phyloP scores from a whole-genome alignment of 2,329 filamentous ascomycete species.

The Hyphodiscus sp. region DNA sequence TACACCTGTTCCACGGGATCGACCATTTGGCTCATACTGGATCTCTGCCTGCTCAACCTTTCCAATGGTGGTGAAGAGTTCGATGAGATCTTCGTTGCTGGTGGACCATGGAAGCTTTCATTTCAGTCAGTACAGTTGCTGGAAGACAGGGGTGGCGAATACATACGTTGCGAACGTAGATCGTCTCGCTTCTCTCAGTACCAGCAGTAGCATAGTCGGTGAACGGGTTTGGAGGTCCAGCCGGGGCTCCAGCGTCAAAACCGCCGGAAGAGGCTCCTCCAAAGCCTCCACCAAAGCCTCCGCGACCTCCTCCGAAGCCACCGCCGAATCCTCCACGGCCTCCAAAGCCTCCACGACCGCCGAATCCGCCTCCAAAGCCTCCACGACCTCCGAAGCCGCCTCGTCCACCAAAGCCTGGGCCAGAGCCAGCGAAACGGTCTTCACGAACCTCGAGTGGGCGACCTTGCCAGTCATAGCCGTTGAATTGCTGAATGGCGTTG shows the following conservation, averaged over 20 bases:
- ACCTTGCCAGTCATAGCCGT: constrained; percentile 98
- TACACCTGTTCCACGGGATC: constrained; percentile 92
- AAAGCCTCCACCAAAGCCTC: constrained; percentile 39
- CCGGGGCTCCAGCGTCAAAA: constrained; percentile 35
- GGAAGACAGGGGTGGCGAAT: background rate
- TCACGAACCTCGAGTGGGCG: constrained; percentile 90
- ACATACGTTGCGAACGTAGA: constrained; percentile 96
- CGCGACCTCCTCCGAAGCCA: constrained; percentile 18
- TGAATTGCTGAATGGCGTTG: constrained; percentile 95
- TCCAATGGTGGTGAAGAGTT: constrained; percentile 95
- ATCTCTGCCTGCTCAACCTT: constrained; percentile 99
- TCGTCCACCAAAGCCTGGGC: constrained; percentile 36
- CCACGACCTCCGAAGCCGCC: constrained; percentile 39
- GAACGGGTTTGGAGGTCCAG: constrained; percentile 75
- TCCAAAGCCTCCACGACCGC: constrained; percentile 51
- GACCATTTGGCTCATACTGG: constrained; percentile 93
- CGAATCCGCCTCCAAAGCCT: constrained; percentile 44
- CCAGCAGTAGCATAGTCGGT: constrained; percentile 87
- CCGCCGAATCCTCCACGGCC: constrained; percentile 43
- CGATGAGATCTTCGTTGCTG: constrained; percentile 93
- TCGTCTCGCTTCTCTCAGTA: constrained; percentile 73
- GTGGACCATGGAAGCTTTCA: constrained; percentile 92
- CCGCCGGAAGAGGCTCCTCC: constrained; percentile 43
- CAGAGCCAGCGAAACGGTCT: constrained; percentile 76
- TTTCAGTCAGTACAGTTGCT: constrained; percentile 13